Evolutionary conservation across 1,284 basidiomycete genomes (phyloP), one percentile per base, ranked within the genome.

Genomic region (Grifola frondosa): DNA sequence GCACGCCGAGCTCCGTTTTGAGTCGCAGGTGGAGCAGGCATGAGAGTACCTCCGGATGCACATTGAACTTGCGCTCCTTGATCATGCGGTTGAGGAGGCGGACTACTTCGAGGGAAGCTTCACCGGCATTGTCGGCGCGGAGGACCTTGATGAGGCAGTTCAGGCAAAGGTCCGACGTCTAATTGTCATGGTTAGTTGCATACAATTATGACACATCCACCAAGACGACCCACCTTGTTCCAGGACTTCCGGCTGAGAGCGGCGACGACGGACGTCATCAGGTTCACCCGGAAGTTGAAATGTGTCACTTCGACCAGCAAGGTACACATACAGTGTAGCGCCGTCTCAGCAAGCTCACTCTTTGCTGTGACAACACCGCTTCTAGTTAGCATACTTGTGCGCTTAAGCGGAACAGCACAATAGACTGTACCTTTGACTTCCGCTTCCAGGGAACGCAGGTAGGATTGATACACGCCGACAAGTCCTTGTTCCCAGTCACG

Each of bases 401-500:
- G 33, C 16, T 33, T 15, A 34, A 21, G 23, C n/a, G n/a, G n/a
- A n/a, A n/a, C n/a, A n/a, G n/a, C n/a, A 40, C 13, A 13, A 34
- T 35, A 40, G 28, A 9, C 9, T 31, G n/a, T 10, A 94, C 90
- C 78, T 81, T 95, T 91, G 54, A 96, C 67, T 67, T 97, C 93
- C 22, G 69, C 65, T 67, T 98, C 96, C 40, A 98, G 79, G 33
- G 80, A 69, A 49, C 88, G 88, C 49, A 99, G 76, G 67, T 91
- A 99, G 11, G 77, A 73, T 64, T 97, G 93, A 67, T 99, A 99
- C 29, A 88, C 82, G 39, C 74, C 69, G 16, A 99, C 88, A 37
- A 99, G 75, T n/a, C 94, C 88, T 64, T 98, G 93, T 64, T 99
- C 97, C 77, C 88, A 99, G 61, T 99, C 97, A 55, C 97, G 80